Evolutionary conservation across 805 yeast species (phyloP).

Genomic region (Candida adriatica): DNA sequence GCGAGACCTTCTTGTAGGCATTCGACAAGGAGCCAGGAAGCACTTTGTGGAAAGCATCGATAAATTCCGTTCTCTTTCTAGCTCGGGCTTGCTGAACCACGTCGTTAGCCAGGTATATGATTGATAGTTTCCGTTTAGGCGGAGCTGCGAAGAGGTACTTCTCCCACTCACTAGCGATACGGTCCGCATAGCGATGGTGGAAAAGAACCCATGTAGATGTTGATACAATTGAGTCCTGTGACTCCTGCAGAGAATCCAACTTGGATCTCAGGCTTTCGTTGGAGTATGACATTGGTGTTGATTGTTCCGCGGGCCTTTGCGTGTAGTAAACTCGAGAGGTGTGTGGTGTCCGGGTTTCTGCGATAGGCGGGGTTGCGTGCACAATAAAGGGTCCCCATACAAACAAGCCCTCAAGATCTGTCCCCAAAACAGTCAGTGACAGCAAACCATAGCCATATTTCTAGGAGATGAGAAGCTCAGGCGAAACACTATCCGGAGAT

Average conservation of each 20-base stretch:
- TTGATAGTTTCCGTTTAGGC: constrained; percentile 40
- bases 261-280: constrained; percentile 42
- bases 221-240: constrained; percentile 69
- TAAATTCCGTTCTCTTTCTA: constrained; percentile 50
- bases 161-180: constrained; percentile 50
- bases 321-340: background rate
- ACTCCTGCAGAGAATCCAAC: constrained; percentile 42
- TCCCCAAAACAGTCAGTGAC: too few species aligned
- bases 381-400: too few species aligned
- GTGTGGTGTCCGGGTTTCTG: constrained; percentile 7
- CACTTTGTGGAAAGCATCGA: constrained; percentile 47
- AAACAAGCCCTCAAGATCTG: too few species aligned
- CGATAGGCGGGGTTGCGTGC: too few species aligned
- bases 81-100: constrained; percentile 73
- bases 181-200: constrained; percentile 51
- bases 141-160: constrained; percentile 28
- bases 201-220: constrained; percentile 69
- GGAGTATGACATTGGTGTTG: constrained; percentile 37
- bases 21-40: constrained; percentile 35
- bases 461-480: too few species aligned
- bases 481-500: constrained; percentile 2
- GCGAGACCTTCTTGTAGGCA: constrained; percentile 17
- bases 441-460: too few species aligned
- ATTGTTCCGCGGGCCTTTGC: background rate
- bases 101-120: constrained; percentile 72